phyloP scores from a whole-genome alignment of 129 eudicot genomes.

The Ambrosia trifida region DNA sequence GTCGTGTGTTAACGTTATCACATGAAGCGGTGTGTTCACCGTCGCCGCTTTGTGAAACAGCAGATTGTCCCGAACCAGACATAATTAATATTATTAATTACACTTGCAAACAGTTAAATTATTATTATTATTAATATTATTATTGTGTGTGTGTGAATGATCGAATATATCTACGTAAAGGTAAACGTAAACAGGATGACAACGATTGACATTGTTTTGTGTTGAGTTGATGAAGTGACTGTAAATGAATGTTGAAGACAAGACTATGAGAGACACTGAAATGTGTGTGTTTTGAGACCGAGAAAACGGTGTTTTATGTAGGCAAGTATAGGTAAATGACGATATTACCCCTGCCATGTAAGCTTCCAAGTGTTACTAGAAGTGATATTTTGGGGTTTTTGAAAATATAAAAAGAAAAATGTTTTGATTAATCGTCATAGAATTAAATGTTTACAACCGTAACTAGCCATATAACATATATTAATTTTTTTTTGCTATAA shows the following conservation, averaged over 20 bases:
- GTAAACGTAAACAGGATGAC: neutral
- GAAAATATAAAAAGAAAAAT: too few species aligned
- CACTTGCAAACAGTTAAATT: neutral
- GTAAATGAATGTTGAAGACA: slow-evolving; percentile 1
- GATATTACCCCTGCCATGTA: neutral
- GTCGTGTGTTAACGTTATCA: slow-evolving; percentile 31
- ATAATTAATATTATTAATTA: slow-evolving; percentile 14
- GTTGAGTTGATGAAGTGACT: neutral
- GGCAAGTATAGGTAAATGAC: slow-evolving; percentile 8
- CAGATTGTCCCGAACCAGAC: slow-evolving; percentile 48
- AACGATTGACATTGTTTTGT: neutral
- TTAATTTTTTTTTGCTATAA: too few species aligned
- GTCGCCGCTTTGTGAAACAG: slow-evolving; percentile 41
- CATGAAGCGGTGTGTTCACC: slow-evolving; percentile 39
- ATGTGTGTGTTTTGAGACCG: neutral
- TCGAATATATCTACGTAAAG: neutral
- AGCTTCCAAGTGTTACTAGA: neutral
- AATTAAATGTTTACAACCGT: slow-evolving; percentile 12
- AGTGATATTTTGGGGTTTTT: neutral
- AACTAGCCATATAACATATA: neutral
- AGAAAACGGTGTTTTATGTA: slow-evolving; percentile 3
- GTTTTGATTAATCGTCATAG: neutral
- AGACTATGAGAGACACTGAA: slow-evolving; percentile 14
- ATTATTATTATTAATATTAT: too few species aligned
- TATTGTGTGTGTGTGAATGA: neutral